These are phyloP conservation scores for Chlamydomonas eustigma DNA, from an alignment of 139 green algal species.

Conservation along the genomic window DNA sequence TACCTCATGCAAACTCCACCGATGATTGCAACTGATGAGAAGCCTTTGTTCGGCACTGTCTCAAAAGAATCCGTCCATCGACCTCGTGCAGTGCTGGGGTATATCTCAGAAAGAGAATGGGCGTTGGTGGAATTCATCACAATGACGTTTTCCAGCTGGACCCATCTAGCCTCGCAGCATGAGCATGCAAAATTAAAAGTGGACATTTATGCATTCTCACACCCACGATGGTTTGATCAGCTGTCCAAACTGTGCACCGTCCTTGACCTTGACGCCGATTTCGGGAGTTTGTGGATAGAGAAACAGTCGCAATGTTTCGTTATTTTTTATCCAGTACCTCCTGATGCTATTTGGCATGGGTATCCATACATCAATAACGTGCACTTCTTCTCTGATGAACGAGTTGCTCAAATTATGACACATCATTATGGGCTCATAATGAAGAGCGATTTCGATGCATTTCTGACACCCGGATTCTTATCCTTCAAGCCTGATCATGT, in stretches of 20 bases:
- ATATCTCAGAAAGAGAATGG: slow-evolving; percentile 9
- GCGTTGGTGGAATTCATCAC: slow-evolving; percentile 1
- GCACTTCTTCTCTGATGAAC: slow-evolving; percentile 19
- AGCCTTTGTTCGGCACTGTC: too few relatives aligned
- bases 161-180: neutral
- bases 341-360: slow-evolving; percentile 10
- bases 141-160: neutral
- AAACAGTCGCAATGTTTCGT: neutral
- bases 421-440: slow-evolving; percentile 10
- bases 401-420: neutral
- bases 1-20: too few relatives aligned
- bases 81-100: slow-evolving; percentile 4
- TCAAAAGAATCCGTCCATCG: neutral
- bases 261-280: neutral
- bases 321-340: slow-evolving; percentile 8
- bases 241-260: slow-evolving; percentile 10
- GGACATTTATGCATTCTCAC: slow-evolving; percentile 8
- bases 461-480: slow-evolving; percentile 7
- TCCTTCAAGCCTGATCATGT: neutral
- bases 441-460: slow-evolving; percentile 25
- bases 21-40: too few relatives aligned
- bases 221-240: neutral
- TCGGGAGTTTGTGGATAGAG: neutral
- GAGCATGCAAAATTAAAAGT: neutral
- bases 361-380: slow-evolving; percentile 31